Base-by-base conservation (phyloP, 257 asterid genomes). In the Verbascum thapsus region DNA sequence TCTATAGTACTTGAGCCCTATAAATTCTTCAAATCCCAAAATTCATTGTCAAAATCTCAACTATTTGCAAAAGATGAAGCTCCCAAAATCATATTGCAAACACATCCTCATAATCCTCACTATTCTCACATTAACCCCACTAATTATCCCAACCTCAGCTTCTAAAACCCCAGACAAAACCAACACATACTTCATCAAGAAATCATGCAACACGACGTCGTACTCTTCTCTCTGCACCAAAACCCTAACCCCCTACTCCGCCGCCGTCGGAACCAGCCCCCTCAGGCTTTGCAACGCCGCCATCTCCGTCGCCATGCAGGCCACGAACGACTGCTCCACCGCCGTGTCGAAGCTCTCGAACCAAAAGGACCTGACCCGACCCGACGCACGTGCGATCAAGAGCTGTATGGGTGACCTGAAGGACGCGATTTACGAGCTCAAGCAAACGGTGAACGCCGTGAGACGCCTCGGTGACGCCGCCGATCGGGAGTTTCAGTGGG, bases 381-480 rank as follows among this genome's bases (percentile, higher is more conserved):
- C 32, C 1, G 94, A 82, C 11, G 78, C 79, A 3, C 50, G 70
- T 0, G 75, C 80, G 0, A 44, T 84, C 41, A 84, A 76, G 72
- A 88, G 84, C 13, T 88, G 96, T 74, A 68, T 78, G 3, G 80
- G 84, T 10, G 79, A 86, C 6, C 13, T 86, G 61, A 86, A 84
- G 41, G 94, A 88, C 44, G 74, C 84, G 6, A 75, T 82, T 6
- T 74, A 74, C n/a, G 91, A 88, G 68, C 87, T 88, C 1, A 82
- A 69, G 72, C 63, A 63, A 0, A 78, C 94, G 23, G 35, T 79
- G 49, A 47, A 13, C 3, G 90, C 95, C 43, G 68, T 86, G 87
- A 50, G 38, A 9, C 80, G 67, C 7, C 39, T 86, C 5, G 34
- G 73, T 3, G 86, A 68, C 7, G 60, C n/a, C n/a, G n/a, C 47